phyloP scores from a whole-genome alignment of 2,329 filamentous ascomycete species.

The Ambrosiella xylebori region DNA sequence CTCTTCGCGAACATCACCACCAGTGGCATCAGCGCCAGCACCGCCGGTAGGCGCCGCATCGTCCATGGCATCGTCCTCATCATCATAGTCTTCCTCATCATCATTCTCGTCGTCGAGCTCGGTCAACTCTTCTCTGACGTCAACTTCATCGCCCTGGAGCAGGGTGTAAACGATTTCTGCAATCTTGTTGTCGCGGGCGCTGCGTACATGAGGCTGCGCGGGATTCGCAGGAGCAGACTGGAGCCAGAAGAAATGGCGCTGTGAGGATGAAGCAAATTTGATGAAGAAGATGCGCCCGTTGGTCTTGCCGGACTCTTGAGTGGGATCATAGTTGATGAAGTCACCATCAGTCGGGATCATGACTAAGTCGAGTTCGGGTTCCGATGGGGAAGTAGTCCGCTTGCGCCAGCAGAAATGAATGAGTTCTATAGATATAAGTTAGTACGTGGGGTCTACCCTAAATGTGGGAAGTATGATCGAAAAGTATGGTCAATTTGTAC shows the following conservation, averaged over 20 bases:
- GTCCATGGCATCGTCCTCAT: constrained; percentile 27
- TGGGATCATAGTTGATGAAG: constrained; percentile 60
- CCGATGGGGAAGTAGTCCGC: constrained; percentile 49
- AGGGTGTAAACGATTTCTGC: constrained; percentile 73
- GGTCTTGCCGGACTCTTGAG: constrained; percentile 43
- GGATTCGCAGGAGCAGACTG: constrained; percentile 63
- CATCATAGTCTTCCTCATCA: constrained; percentile 53
- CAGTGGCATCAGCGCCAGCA: constrained; percentile 71
- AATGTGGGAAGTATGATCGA: neutral
- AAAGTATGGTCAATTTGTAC: constrained; percentile 22
- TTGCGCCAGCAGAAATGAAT: constrained; percentile 96
- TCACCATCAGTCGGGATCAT: constrained; percentile 84
- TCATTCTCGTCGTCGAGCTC: constrained; percentile 31
- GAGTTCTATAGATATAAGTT: constrained; percentile 40
- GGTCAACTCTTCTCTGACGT: constrained; percentile 57
- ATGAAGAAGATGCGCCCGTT: constrained; percentile 86
- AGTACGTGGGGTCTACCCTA: no score
- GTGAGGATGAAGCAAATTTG: constrained; percentile 83
- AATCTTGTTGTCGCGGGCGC: constrained; percentile 69
- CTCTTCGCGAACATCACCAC: constrained; percentile 81
- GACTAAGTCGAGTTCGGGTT: constrained; percentile 68
- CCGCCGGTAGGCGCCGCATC: constrained; percentile 46
- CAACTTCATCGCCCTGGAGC: constrained; percentile 75
- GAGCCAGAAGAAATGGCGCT: constrained; percentile 89
- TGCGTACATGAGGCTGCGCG: constrained; percentile 61